A percentile compares a stretch with the other conserved stretches of the same genome.
Conservation (phyloP, 495 filamentous ascomycete species). For the Hyaloscypha hepaticicola region DNA sequence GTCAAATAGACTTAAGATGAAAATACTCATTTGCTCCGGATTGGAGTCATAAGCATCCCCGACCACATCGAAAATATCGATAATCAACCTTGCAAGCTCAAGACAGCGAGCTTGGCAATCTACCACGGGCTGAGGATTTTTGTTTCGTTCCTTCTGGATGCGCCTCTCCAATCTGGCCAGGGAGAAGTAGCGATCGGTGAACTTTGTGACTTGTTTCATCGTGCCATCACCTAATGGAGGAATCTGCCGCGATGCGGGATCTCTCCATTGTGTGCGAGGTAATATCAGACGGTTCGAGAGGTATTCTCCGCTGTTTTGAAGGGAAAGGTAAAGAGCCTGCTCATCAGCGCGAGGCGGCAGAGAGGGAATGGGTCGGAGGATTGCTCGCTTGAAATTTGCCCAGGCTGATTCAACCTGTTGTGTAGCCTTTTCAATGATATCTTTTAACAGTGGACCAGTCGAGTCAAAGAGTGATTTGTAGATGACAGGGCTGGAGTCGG, state of each 20-base stretch:
- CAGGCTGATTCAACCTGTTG: not conserved
- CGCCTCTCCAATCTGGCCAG: slow-evolving; percentile 34
- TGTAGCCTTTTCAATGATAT: not conserved
- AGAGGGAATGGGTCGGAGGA: not conserved
- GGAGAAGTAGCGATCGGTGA: slow-evolving; percentile 33
- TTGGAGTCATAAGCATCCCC: slow-evolving; percentile 44
- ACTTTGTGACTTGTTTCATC: slow-evolving; percentile 12
- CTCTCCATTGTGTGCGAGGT: not conserved
- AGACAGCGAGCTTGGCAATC: slow-evolving; percentile 12
- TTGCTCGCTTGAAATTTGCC: not conserved
- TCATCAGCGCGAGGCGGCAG: not conserved
- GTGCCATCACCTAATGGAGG: not conserved
- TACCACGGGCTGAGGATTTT: slow-evolving; percentile 17
- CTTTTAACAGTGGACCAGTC: not conserved
- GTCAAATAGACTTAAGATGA: slow-evolving; percentile 25
- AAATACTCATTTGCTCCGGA: slow-evolving; percentile 36
- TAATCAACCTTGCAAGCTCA: slow-evolving; percentile 39
- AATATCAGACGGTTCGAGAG: not conserved
- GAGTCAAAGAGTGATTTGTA: not conserved
- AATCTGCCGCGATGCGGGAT: not conserved
- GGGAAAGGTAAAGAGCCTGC: not conserved
- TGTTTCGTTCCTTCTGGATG: slow-evolving; percentile 23
- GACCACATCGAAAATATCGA: slow-evolving; percentile 34
- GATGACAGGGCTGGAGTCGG: not conserved
- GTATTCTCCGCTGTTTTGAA: not conserved